phyloP scores from a whole-genome alignment of 2,329 filamentous ascomycete genomes.

The Fusarium sp. region DNA sequence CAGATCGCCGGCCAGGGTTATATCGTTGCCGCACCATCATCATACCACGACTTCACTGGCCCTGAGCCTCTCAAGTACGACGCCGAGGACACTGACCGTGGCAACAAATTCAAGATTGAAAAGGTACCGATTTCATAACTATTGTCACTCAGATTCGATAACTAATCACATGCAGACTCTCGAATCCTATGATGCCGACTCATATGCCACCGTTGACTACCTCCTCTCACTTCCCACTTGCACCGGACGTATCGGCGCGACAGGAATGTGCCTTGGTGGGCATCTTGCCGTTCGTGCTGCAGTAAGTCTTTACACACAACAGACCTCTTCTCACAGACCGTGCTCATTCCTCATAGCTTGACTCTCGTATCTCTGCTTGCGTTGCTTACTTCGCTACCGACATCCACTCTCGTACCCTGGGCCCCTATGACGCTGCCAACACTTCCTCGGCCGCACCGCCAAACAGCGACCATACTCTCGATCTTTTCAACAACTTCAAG shows the following conservation, averaged over 20 bases:
- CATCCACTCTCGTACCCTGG: constrained; percentile 84
- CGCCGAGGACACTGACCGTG: constrained; percentile 85
- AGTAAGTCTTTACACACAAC: constrained; percentile 54
- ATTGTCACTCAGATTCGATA: neutral
- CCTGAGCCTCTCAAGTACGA: constrained; percentile 89
- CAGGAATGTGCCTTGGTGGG: constrained; percentile 93
- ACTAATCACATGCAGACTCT: constrained; percentile 69
- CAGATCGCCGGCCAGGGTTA: constrained; percentile 95
- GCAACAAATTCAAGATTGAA: constrained; percentile 86
- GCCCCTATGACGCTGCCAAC: constrained; percentile 67
- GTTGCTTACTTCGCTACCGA: constrained; percentile 95
- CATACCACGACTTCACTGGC: constrained; percentile 92
- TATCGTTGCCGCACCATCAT: constrained; percentile 90
- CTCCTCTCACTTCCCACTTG: constrained; percentile 81
- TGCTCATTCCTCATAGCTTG: constrained; percentile 64
- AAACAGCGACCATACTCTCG: constrained; percentile 64
- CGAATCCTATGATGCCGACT: constrained; percentile 87
- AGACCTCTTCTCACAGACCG: neutral
- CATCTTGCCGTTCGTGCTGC: constrained; percentile 78
- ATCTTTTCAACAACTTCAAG: constrained; percentile 74
- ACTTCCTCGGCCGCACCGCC: constrained; percentile 55
- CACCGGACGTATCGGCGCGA: constrained; percentile 82
- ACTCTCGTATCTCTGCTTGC: constrained; percentile 79
- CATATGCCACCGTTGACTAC: constrained; percentile 74
- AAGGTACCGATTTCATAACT: constrained; percentile 67